Base-by-base conservation (phyloP, 2,329 filamentous ascomycete species). In the Aspergillus ruber region DNA sequence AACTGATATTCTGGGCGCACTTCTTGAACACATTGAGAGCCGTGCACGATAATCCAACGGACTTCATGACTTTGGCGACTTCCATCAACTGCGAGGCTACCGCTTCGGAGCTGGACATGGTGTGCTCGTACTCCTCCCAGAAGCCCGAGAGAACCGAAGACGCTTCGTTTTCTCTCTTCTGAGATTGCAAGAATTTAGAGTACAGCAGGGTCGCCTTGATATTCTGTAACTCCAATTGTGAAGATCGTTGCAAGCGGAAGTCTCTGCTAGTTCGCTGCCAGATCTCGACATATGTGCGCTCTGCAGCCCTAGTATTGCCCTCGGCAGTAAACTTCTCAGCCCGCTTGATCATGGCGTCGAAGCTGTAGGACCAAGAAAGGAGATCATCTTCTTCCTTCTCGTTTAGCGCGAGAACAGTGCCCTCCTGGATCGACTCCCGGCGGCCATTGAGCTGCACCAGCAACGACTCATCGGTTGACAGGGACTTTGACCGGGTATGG, bases 251-350 rank as follows among this genome's bases (percentile, higher is more conserved):
- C 8, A 61, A 58, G 20, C 71, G 73, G 49, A 68, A 75, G 46
- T 72, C 71, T 36, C 66, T 66, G n/a, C 71, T 76, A 2, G 73
- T 63, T n/a, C 70, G 71, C 56, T 74, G 71, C 76, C 76, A 79
- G 4, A 76, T 66, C 49, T 77, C 71, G 13, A 78, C 67, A 42
- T 76, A 79, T 2, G 65, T 64, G 35, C 67, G 64, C 54, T 78
- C 75, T 0, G 74, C 74, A n/a, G 54, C 66, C 49, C 57, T 63
- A 50, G 56, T 51, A 47, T 60, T 53, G 20, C 65, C 60, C 32
- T 63, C 57, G 0, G 66, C 57, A 12, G 61, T 49, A 47, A 71
- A 67, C 6, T 60, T 61, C 45, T 73, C 63, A 1, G 72, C 74
- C 27, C 62, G 59, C 17, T 57, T 60, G 25, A 74, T 56, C 8